phyloP scores from a whole-genome alignment of 495 filamentous ascomycete species.

The Talaromyces stipitatus region DNA sequence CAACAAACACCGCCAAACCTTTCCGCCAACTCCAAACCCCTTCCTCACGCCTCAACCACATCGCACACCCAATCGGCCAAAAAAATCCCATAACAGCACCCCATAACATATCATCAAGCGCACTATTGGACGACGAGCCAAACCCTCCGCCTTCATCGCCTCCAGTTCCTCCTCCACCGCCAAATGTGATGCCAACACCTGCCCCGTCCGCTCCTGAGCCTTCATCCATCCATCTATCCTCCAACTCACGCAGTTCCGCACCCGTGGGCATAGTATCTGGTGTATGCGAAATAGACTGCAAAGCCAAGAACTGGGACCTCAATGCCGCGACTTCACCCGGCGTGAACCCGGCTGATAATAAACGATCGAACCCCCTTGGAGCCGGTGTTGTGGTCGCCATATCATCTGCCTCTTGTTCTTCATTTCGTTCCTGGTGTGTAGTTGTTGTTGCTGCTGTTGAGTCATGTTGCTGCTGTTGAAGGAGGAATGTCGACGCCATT shows the following conservation, averaged over 20 bases:
- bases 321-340: constrained; percentile 71
- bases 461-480: neutral
- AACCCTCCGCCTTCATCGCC: constrained; percentile 48
- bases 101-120: constrained; percentile 78
- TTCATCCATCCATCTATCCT: constrained; percentile 90
- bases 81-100: constrained; percentile 89
- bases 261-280: constrained; percentile 75
- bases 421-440: neutral
- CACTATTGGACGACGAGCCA: constrained; percentile 35
- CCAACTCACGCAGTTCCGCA: constrained; percentile 54
- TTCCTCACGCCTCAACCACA: constrained; percentile 80
- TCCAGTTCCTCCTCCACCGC: constrained; percentile 22
- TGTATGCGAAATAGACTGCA: constrained; percentile 69
- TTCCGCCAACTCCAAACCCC: constrained; percentile 79
- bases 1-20: constrained; percentile 75
- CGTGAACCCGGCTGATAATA: constrained; percentile 73
- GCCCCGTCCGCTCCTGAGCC: constrained; percentile 39
- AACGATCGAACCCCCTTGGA: constrained; percentile 84
- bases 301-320: constrained; percentile 74
- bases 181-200: constrained; percentile 19
- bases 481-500: constrained; percentile 28
- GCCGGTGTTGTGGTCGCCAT: constrained; percentile 43
- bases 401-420: neutral
- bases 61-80: constrained; percentile 80
- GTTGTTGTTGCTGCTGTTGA: constrained; percentile 5